Conservation (phyloP, 148 eudicot species). For the Fallopia convolvulus region DNA sequence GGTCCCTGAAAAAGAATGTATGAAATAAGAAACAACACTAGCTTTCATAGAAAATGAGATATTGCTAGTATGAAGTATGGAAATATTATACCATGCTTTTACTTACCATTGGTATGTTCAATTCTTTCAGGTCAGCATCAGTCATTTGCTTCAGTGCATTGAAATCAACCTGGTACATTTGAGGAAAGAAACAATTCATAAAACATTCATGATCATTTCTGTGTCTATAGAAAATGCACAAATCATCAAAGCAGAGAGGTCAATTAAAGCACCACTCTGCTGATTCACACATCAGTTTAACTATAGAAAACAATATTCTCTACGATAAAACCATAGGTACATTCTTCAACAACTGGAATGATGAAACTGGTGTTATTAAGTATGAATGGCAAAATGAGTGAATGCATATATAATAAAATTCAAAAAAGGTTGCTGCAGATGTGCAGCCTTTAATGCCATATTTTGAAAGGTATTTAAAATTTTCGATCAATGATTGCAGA, state of each 20-base stretch:
- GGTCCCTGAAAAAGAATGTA: neutral
- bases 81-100: neutral
- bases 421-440: neutral
- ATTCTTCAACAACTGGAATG: neutral
- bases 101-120: neutral
- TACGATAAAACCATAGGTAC: neutral
- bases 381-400: neutral
- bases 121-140: slow-evolving; percentile 2
- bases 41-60: neutral
- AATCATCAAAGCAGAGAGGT: neutral
- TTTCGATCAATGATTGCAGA: neutral
- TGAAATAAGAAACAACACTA: neutral
- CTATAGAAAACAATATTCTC: neutral
- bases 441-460: neutral
- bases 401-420: neutral
- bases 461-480: neutral
- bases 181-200: neutral
- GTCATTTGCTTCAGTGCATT: slow-evolving; percentile 5
- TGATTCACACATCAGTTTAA: neutral
- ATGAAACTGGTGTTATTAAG: neutral
- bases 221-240: neutral
- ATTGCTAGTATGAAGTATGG: neutral
- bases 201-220: neutral
- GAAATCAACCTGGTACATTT: neutral
- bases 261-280: neutral